A percentile compares a stretch with the other conserved stretches of the same genome.
Evolutionary conservation across 116 monocot species (phyloP).

Genomic region (Zostera marina): DNA sequence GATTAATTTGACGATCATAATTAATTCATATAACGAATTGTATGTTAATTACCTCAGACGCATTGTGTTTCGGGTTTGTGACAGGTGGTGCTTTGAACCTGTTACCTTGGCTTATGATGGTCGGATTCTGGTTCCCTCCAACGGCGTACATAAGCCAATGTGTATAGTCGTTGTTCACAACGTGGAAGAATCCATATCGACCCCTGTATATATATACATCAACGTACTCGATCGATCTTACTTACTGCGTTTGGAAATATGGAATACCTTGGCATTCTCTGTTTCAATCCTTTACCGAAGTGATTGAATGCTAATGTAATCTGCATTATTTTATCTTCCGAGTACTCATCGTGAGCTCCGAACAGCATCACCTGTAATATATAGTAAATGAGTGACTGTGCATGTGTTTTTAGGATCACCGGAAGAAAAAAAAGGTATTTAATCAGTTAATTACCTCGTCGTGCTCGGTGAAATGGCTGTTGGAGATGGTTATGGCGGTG

Average conservation of each 20-base stretch:
- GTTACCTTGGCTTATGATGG: conserved; percentile 76
- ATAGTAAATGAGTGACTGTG: no score
- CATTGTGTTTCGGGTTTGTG: conserved; percentile 10
- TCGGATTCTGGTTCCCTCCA: conserved; percentile 49
- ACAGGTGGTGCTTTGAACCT: conserved; percentile 41
- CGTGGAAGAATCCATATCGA: conserved; percentile 72
- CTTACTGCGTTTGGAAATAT: no score
- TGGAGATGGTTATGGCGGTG: conserved; percentile 80
- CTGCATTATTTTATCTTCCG: conserved; percentile 48
- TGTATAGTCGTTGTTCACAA: conserved; percentile 5
- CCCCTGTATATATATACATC: no score
- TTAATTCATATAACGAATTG: not conserved
- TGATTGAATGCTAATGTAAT: conserved; percentile 83
- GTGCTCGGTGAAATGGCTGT: conserved; percentile 67
- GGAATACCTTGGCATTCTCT: conserved; percentile 89
- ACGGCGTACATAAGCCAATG: conserved; percentile 84
- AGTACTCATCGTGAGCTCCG: conserved; percentile 28
- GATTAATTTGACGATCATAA: no score
- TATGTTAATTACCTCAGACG: conserved; percentile 34
- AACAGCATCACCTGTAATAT: conserved; percentile 79
- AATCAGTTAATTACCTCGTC: no score
- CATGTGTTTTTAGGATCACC: no score
- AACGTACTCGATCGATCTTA: no score
- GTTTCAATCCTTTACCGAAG: conserved; percentile 55
- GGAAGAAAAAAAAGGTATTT: no score